These are phyloP conservation scores for Albugo candida DNA, from an alignment of 352 stramenopile genomes.

Conservation along the genomic window DNA sequence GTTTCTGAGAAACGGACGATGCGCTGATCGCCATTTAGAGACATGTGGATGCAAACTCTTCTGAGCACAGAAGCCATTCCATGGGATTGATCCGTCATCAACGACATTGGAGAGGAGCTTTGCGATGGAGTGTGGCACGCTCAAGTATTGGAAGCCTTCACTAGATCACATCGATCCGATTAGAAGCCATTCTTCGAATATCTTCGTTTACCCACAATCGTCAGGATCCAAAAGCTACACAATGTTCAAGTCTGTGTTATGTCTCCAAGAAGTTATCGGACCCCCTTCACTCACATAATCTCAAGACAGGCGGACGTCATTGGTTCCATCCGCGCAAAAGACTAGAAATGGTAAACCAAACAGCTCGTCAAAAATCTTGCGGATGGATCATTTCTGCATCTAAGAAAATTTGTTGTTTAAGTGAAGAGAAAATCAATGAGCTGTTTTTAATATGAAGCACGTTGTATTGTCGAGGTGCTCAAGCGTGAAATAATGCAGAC, in stretches of 20 bases:
- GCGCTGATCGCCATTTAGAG: slow-evolving; percentile 87
- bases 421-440: slow-evolving; percentile 88
- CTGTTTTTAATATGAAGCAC: slow-evolving; percentile 74
- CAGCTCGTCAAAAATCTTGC: slow-evolving; percentile 19
- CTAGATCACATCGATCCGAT: neutral
- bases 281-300: neutral
- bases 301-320: too few relatives aligned
- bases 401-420: slow-evolving; percentile 89
- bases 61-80: slow-evolving; percentile 83
- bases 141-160: slow-evolving; percentile 77
- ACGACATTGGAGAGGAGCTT: slow-evolving; percentile 86
- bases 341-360: neutral
- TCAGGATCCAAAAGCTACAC: slow-evolving; percentile 90
- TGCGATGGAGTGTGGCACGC: slow-evolving; percentile 89
- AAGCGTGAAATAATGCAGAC: slow-evolving; percentile 58
- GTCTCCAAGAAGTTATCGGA: slow-evolving; percentile 54
- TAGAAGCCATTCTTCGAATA: slow-evolving; percentile 31
- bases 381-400: slow-evolving; percentile 19
- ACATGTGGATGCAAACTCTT: slow-evolving; percentile 69
- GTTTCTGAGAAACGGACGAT: slow-evolving; percentile 85
- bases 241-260: slow-evolving; percentile 88
- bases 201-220: slow-evolving; percentile 84
- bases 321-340: neutral
- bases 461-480: slow-evolving; percentile 65
- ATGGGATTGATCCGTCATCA: slow-evolving; percentile 89